phyloP scores from a whole-genome alignment of 176 grass and related monocot species.

The Oryza glumipatula region DNA sequence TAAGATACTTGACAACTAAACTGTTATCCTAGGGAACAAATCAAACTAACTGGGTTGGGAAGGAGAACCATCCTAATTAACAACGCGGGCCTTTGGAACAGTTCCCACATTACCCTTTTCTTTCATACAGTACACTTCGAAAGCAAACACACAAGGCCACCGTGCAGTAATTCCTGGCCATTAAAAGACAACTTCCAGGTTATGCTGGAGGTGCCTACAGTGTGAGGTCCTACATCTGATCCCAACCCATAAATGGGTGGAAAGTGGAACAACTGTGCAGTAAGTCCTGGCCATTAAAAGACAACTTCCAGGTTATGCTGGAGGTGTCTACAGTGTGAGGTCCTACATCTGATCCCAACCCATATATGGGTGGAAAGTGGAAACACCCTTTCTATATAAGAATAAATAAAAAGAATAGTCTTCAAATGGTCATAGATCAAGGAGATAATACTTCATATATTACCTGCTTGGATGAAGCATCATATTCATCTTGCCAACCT shows the following conservation, averaged over 20 bases:
- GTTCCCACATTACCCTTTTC: neutral
- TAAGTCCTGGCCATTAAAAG: neutral
- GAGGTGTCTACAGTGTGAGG: neutral
- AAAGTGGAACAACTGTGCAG: neutral
- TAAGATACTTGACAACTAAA: neutral
- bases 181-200: neutral
- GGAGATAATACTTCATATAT: neutral
- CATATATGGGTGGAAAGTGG: neutral
- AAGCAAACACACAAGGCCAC: neutral
- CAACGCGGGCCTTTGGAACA: neutral
- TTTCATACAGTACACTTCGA: neutral
- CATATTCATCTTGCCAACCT: constrained; percentile 90
- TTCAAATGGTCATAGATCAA: constrained; percentile 5
- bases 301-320: neutral
- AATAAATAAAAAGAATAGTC: neutral
- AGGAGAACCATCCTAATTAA: neutral
- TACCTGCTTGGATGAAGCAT: constrained; percentile 93
- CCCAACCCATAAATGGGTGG: neutral
- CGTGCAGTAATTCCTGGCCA: neutral
- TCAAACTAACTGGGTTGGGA: neutral
- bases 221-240: neutral
- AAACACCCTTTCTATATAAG: neutral
- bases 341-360: constrained; percentile 7
- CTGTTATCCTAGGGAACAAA: neutral
- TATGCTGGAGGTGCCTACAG: neutral